Evolutionary conservation across 2,329 filamentous ascomycete genomes (phyloP).

Genomic region (Phialophora chinensis): DNA sequence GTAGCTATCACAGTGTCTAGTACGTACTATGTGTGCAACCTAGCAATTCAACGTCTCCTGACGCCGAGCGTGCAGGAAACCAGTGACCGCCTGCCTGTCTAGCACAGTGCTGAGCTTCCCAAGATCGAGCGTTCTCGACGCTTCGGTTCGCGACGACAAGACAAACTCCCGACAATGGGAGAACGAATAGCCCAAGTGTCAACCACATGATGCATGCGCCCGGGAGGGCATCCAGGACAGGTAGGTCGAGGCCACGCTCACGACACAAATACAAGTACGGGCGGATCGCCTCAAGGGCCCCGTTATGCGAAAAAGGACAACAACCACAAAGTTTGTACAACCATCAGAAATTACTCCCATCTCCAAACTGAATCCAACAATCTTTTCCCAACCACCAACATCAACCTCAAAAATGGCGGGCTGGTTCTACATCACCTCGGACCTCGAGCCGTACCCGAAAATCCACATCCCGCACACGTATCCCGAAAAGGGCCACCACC

Average conservation of each 20-base stretch:
- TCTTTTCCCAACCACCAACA: not conserved
- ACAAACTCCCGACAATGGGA: not conserved
- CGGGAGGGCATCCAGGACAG: not conserved
- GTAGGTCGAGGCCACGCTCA: not conserved
- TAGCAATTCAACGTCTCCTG: slow-evolving; percentile 15
- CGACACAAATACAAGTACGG: not conserved
- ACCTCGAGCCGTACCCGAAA: slow-evolving; percentile 34
- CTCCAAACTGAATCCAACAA: not conserved
- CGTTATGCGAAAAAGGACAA: too few species aligned
- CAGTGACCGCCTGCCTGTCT: slow-evolving; percentile 11
- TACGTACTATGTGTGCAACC: not conserved
- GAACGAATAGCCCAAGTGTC: slow-evolving; percentile 4
- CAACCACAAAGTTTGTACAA: too few species aligned
- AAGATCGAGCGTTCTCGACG: slow-evolving; percentile 15
- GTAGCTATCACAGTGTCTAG: not conserved
- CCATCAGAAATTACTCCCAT: not conserved
- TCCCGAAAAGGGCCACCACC: slow-evolving; percentile 31
- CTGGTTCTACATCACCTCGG: slow-evolving; percentile 30
- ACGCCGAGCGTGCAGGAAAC: not conserved
- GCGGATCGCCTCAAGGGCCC: not conserved
- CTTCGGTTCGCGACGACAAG: slow-evolving; percentile 12
- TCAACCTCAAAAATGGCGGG: slow-evolving; percentile 13
- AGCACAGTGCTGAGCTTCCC: not conserved
- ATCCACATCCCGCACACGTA: slow-evolving; percentile 34
- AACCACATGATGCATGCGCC: slow-evolving; percentile 9